These are phyloP conservation scores for Leersia perrieri DNA, from an alignment of 176 grass and related monocot species.

Conservation along the genomic window DNA sequence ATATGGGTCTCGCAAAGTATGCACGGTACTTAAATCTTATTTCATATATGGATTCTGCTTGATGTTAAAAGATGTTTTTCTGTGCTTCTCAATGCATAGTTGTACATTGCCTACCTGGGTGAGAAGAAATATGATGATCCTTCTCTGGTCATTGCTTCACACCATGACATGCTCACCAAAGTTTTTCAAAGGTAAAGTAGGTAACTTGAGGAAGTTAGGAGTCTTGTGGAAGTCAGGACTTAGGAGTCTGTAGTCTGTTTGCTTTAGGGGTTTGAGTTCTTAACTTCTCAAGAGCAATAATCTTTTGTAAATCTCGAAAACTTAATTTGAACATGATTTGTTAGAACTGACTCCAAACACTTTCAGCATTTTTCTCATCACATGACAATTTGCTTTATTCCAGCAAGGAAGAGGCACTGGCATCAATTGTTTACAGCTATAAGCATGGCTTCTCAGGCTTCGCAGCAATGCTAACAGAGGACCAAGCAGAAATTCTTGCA, in stretches of 20 bases:
- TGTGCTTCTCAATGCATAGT: conserved; percentile 6
- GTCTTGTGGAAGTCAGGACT: not conserved
- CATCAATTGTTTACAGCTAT: conserved; percentile 62
- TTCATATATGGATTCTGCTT: not conserved
- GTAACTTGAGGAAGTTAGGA: not conserved
- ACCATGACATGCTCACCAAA: conserved; percentile 23
- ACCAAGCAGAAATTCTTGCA: conserved; percentile 36
- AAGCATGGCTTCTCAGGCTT: conserved; percentile 72
- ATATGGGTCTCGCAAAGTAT: not conserved
- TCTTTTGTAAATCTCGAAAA: too few relatives aligned
- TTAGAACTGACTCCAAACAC: not conserved
- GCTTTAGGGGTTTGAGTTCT: not conserved
- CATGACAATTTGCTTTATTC: conserved; percentile 5
- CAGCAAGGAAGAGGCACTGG: conserved; percentile 60
- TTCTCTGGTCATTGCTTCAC: conserved; percentile 24
- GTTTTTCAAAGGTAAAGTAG: conserved; percentile 46
- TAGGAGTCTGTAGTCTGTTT: too few relatives aligned
- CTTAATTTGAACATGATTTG: too few relatives aligned
- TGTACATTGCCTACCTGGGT: conserved; percentile 32
- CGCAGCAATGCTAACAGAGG: conserved; percentile 55
- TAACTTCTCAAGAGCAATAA: not conserved
- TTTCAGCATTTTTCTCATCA: not conserved
- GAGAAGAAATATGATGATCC: conserved; percentile 33
- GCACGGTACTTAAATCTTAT: not conserved
- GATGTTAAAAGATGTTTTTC: not conserved